These are phyloP conservation scores for Linum usitatissimum DNA, from an alignment of 345 rosid genomes.

Conservation along the genomic window DNA sequence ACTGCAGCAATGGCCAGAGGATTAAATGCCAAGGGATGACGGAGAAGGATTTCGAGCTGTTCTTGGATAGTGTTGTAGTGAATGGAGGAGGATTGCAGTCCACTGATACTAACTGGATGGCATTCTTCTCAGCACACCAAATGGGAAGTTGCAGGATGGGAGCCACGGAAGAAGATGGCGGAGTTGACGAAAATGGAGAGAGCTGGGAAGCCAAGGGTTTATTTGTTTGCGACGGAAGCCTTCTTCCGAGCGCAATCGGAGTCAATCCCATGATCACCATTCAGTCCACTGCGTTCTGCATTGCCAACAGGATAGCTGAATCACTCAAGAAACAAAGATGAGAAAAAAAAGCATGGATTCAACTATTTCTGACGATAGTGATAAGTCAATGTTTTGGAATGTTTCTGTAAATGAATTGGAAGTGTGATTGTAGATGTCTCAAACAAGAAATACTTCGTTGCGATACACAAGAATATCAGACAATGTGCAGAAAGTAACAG, in stretches of 20 bases:
- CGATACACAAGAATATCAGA: too few species aligned
- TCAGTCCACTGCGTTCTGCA: slow-evolving; percentile 40
- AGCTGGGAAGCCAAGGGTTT: slow-evolving; percentile 48
- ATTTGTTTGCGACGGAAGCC: slow-evolving; percentile 39
- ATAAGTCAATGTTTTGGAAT: too few species aligned
- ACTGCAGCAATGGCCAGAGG: slow-evolving; percentile 46
- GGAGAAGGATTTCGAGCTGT: slow-evolving; percentile 30
- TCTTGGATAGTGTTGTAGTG: slow-evolving; percentile 31
- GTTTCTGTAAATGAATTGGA: too few species aligned
- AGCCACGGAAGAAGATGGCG: slow-evolving; percentile 34
- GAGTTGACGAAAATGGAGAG: slow-evolving; percentile 40
- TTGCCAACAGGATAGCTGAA: slow-evolving; percentile 31
- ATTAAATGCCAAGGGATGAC: slow-evolving; percentile 29
- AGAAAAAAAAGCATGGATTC: too few species aligned
- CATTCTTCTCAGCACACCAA: slow-evolving; percentile 44
- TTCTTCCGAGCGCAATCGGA: slow-evolving; percentile 24
- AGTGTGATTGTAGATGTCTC: too few species aligned
- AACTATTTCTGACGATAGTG: too few species aligned
- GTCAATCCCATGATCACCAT: slow-evolving; percentile 52
- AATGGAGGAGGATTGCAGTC: slow-evolving; percentile 30
- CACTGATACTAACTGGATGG: slow-evolving; percentile 28
- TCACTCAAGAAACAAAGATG: too few species aligned
- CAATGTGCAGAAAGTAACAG: too few species aligned
- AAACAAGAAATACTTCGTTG: too few species aligned
- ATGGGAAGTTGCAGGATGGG: slow-evolving; percentile 69